Percentiles rank a stretch among this genome's conserved stretches.
Conservation (phyloP, 768 basidiomycete species). For the Agrocybe pediades region DNA sequence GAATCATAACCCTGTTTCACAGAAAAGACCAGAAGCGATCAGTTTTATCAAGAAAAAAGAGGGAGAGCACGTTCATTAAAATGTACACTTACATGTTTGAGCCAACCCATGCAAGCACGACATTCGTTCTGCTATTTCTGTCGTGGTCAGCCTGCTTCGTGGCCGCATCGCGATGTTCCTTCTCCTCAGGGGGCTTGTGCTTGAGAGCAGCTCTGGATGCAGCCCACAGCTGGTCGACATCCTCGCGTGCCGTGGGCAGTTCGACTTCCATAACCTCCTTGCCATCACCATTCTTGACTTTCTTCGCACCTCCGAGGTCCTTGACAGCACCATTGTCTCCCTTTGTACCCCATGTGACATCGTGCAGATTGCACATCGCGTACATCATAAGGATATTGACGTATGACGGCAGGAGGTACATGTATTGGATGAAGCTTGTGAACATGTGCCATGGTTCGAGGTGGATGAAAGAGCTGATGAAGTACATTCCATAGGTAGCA, state of each 20-base stretch:
- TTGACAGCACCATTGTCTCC: conserved; percentile 88
- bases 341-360: conserved; percentile 92
- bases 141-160: conserved; percentile 90
- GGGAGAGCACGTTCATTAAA: conserved; percentile 4
- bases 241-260: conserved; percentile 78
- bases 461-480: conserved; percentile 85
- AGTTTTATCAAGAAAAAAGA: conserved; percentile 4
- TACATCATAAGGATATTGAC: conserved; percentile 93
- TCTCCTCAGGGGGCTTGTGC: conserved; percentile 67
- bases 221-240: conserved; percentile 85
- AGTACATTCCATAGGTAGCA: conserved; percentile 81
- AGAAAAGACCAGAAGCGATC: conserved; percentile 10
- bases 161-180: conserved; percentile 81
- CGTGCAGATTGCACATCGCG: conserved; percentile 91
- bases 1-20: conserved; percentile 58
- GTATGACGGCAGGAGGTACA: conserved; percentile 81
- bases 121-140: conserved; percentile 82
- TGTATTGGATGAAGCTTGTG: conserved; percentile 89
- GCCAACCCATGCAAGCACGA: conserved; percentile 81
- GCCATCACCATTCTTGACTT: conserved; percentile 81
- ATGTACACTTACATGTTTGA: conserved; percentile 72
- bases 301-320: conserved; percentile 90
- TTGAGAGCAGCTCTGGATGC: conserved; percentile 74
- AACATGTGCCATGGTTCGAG: conserved; percentile 98
- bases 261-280: conserved; percentile 89